Conservation (phyloP, 768 basidiomycete genomes). For the Psilocybe subaeruginosa region DNA sequence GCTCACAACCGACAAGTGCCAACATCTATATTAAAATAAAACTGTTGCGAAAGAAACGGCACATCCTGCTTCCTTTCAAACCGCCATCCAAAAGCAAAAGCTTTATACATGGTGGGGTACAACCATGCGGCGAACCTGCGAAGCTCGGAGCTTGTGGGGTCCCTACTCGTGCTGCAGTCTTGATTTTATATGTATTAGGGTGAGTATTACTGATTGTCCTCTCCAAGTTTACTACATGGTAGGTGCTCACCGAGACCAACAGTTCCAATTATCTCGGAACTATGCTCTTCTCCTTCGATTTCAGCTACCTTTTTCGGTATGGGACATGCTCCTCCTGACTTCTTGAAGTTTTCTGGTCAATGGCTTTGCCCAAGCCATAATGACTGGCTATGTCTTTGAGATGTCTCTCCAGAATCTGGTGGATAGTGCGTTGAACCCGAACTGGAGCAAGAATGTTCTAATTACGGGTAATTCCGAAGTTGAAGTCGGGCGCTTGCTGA, state of each 20-base stretch:
- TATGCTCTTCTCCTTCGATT: not conserved
- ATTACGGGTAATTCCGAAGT: not conserved
- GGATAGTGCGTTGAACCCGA: slow-evolving; percentile 7
- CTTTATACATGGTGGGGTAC: too few species aligned
- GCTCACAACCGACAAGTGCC: not conserved
- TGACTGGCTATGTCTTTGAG: slow-evolving; percentile 20
- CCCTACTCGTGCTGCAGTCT: slow-evolving; percentile 6
- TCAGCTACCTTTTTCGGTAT: slow-evolving; percentile 24
- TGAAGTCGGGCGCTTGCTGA: not conserved
- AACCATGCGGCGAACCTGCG: slow-evolving; percentile 31
- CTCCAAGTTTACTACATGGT: not conserved
- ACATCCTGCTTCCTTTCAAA: not conserved
- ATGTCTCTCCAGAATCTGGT: slow-evolving; percentile 16
- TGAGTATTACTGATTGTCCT: not conserved
- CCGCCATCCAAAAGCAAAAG: too few species aligned
- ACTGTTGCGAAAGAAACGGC: not conserved
- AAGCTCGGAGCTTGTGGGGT: slow-evolving; percentile 21
- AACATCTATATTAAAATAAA: not conserved
- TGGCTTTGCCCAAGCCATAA: slow-evolving; percentile 13
- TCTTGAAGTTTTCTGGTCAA: too few species aligned
- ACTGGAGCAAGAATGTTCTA: slow-evolving; percentile 4
- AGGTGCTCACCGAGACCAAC: slow-evolving; percentile 22
- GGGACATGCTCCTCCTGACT: not conserved
- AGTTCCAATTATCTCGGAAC: slow-evolving; percentile 21
- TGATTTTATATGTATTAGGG: too few species aligned